Percentiles rank a stretch among this genome's conserved stretches.
Conservation (phyloP, 139 green algal species). For the Limnomonas spitsbergensis region DNA sequence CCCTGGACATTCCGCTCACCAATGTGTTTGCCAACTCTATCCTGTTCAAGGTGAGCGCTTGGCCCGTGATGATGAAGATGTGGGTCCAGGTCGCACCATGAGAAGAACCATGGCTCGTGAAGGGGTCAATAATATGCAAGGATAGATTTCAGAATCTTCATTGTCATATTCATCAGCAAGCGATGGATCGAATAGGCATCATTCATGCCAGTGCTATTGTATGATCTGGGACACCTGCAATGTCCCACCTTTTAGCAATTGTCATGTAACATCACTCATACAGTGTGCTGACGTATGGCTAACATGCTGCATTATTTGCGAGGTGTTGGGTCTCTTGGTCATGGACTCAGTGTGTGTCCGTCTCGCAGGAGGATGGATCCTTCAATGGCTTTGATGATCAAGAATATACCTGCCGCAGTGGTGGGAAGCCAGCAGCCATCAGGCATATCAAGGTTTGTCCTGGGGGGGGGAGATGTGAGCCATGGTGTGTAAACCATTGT, state of each 20-base stretch:
- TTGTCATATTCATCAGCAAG: too few species aligned
- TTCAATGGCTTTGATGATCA: conserved; percentile 90
- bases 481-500: too few species aligned
- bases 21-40: conserved; percentile 95
- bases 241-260: too few species aligned
- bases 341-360: not conserved
- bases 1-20: conserved; percentile 71
- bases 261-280: too few species aligned
- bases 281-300: too few species aligned
- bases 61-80: not conserved
- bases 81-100: not conserved
- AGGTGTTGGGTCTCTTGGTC: not conserved
- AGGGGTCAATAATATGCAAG: too few species aligned
- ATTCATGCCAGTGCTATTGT: too few species aligned
- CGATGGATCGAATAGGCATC: too few species aligned
- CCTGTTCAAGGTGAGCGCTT: conserved; percentile 69
- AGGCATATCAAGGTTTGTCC: conserved; percentile 70
- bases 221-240: too few species aligned
- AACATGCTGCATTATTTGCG: not conserved
- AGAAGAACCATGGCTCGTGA: too few species aligned
- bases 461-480: too few species aligned
- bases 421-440: conserved; percentile 88
- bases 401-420: conserved; percentile 87
- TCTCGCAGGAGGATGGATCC: conserved; percentile 57
- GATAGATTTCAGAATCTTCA: too few species aligned